These are phyloP conservation scores for Suillus hirtellus DNA, from an alignment of 768 basidiomycete genomes.

Conservation along the genomic window DNA sequence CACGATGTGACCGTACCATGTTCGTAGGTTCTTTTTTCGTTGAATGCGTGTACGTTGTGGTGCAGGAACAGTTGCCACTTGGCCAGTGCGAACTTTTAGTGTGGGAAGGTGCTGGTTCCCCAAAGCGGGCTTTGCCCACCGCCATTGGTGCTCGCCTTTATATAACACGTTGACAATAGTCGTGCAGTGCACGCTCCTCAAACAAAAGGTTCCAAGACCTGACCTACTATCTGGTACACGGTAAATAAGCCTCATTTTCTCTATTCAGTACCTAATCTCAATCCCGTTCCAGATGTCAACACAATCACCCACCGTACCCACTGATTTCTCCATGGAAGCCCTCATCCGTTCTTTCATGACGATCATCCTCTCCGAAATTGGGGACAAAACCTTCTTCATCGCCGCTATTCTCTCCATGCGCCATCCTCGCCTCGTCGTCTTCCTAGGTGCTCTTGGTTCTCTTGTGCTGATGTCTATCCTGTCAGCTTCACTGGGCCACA, in stretches of 20 bases:
- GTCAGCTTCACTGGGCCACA: slow-evolving; percentile 89
- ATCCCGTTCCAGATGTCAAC: neutral
- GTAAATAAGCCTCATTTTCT: neutral
- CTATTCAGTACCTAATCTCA: neutral
- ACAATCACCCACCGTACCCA: neutral
- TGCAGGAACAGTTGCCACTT: no score
- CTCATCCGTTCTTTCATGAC: slow-evolving; percentile 81
- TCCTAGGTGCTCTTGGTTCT: slow-evolving; percentile 85
- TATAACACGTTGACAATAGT: neutral
- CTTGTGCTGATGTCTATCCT: slow-evolving; percentile 92
- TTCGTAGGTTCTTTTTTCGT: neutral
- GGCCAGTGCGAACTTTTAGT: neutral
- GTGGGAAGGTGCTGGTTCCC: neutral
- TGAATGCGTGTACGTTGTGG: neutral
- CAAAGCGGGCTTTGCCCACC: neutral
- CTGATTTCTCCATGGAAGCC: slow-evolving; percentile 36
- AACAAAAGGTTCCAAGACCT: neutral
- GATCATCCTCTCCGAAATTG: slow-evolving; percentile 92
- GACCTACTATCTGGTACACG: neutral
- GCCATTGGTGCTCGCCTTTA: neutral
- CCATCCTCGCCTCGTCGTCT: slow-evolving; percentile 83
- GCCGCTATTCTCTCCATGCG: slow-evolving; percentile 94
- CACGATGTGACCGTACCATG: neutral
- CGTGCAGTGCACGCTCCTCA: neutral
- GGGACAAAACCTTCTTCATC: slow-evolving; percentile 91